Base-by-base conservation (phyloP, 2,329 filamentous ascomycete species). In the Colletotrichum sp. region DNA sequence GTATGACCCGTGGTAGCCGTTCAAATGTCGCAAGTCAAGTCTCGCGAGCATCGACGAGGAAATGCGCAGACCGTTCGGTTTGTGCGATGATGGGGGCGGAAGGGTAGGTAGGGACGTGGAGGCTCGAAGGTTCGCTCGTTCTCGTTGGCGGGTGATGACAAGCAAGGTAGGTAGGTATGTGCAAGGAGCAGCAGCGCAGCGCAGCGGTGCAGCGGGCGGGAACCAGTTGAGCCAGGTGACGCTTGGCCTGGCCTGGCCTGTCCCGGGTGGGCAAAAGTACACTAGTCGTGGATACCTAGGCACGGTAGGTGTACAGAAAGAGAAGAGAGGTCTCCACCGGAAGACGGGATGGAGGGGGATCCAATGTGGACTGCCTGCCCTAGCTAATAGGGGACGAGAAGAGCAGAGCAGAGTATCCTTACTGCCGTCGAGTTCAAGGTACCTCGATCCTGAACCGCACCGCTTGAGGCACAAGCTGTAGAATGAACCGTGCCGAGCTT, bases 1-100 rank as follows among this genome's bases (percentile, higher is more conserved):
- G 85, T 86, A 84, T 84, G 82, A 86, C 80, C 73, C 77, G 82
- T 78, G 43, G 80, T 82, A 83, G 81, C 83, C 81, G 81, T 82
- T 66, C 63, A 80, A 75, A 79, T 74, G 77, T 77, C 67, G 67
- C 72, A 72, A 75, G 30, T 70, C 61, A 67, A 75, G 28, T 67
- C 61, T 67, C 43, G 74, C 74, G 55, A 70, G 76, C 58, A 68
- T 76, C 48, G 67, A 67, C 57, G 70, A 60, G 66, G 34, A 58
- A 57, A 67, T 67, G 70, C 65, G 74, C 63, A 75, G 75, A 15
- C 28, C 61, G 52, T 30, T 61, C 13, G 48, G 48, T 74, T 68
- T 71, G 74, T 74, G 70, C 55, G 75, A 72, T 77, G 71, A 76
- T 69, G 75, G 68, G 67, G 60, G 71, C 71, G 76, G 48, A 58